phyloP scores from a whole-genome alignment of 495 filamentous ascomycete species.

The Collariella sp. region DNA sequence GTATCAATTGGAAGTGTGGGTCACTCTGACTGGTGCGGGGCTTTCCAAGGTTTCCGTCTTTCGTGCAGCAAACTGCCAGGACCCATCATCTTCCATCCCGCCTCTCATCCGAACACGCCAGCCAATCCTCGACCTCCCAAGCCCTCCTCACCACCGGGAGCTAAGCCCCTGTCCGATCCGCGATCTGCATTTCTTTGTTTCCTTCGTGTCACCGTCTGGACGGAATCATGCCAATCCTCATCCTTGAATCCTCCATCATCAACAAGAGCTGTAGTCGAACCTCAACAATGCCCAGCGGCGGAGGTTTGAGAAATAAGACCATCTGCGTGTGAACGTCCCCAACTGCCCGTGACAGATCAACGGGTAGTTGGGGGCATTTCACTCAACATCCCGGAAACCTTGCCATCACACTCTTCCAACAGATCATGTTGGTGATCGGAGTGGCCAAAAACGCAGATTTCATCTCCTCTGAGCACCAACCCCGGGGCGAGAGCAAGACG shows the following conservation, averaged over 20 bases:
- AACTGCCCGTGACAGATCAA: not conserved
- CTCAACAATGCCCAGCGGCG: not conserved
- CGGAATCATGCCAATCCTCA: not conserved
- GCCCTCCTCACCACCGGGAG: not conserved
- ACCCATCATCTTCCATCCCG: too few relatives aligned
- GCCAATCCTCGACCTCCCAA: conserved; percentile 3
- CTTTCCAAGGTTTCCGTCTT: too few relatives aligned
- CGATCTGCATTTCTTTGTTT: not conserved
- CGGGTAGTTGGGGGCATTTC: too few relatives aligned
- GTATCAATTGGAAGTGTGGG: too few relatives aligned
- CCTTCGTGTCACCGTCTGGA: not conserved
- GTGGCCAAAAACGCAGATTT: too few relatives aligned
- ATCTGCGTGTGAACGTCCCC: not conserved
- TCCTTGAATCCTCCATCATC: not conserved
- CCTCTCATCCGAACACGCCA: conserved; percentile 2
- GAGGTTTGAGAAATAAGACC: not conserved
- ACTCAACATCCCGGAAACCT: too few relatives aligned
- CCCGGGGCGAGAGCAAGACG: too few relatives aligned
- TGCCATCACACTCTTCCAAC: too few relatives aligned
- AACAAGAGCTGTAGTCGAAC: not conserved
- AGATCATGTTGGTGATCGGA: too few relatives aligned
- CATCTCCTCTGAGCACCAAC: too few relatives aligned
- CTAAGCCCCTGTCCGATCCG: not conserved
- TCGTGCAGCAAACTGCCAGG: conserved; percentile 2
- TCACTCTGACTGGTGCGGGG: too few relatives aligned